Evolutionary conservation across 345 rosid genomes (phyloP), one percentile per base, ranked within the genome.

Genomic region (Limnanthes douglasii): DNA sequence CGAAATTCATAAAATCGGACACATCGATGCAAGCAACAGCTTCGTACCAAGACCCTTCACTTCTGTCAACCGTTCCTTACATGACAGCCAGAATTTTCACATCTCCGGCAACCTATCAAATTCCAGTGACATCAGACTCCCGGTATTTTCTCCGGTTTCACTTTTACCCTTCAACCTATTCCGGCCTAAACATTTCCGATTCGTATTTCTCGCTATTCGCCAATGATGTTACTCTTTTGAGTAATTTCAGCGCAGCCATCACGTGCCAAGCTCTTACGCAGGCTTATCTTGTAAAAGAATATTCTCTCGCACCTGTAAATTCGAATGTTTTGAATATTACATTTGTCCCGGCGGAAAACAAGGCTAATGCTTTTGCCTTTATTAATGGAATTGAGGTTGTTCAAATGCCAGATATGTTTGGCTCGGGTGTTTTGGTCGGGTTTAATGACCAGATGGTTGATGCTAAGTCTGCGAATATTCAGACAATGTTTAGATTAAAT

Each of bases 321-420:
- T 43, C 57, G 10, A 57, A 54, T 11, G 11, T 20, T 23, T 59
- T 84, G 17, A 55, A 47, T n/a, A 13, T 84, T 45, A 64, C 60
- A 7, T 70, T 84, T 26, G 60, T 50, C 27, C 94, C 88, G 3
- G 68, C 72, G 1, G 60, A 53, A 15, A 50, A 59, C 33, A 60
- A 59, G 34, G 33, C 74, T 0, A 60, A 57, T 8, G 43, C 69
- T 3, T 84, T 68, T 45, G 80, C 80, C 8, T 77, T 77, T 30
- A 46, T 90, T 10, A 90, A 90, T 11, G 94, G 86, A 18, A 74
- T 84, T 4, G 94, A 84, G 58, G 34, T 84, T 26, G 18, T 69
- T 28, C 57, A 57, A 14, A 58, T 66, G 38, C 81, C 79, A 0
- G 72, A 72, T 3, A 3, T 84, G 50, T 84, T 90, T 24, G 73